Base-by-base conservation (phyloP, 257 asterid genomes). In the Nicotiana obtusifolia region DNA sequence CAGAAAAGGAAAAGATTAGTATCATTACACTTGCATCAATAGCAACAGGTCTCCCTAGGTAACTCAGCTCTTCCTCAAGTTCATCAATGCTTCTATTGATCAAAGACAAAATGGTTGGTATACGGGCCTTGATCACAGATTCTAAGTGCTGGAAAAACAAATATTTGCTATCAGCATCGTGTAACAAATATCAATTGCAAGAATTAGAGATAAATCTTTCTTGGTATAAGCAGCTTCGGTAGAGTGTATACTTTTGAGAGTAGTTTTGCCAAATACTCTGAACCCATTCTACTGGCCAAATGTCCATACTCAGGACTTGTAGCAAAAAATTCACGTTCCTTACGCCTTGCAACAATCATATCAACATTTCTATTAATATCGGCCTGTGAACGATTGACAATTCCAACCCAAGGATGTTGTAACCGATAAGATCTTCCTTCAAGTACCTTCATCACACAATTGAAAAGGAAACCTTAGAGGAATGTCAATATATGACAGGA, bases 331-430 rank as follows among this genome's bases (percentile, higher is more conserved):
- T 86, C 89, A 16, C 84, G 81, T 83, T 88, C 89, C 80, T 52
- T 86, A 3, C 26, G 82, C 80, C 91, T 81, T 76, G 91, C 86
- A 35, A 77, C 80, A 52, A 83, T 80, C 88, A 88, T 88, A 73
- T 84, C 86, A 78, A 84, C 80, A 17, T 84, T 81, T 83, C 59
- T 86, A 76, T 88, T 88, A 49, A 88, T 80, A 83, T 88, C 91
- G 73, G 86, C 88, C 80, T 88, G 89, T 59, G 91, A 88, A 20
- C 89, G 89, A 79, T 86, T 88, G 77, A 88, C 91, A 31, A 86
- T 82, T 81, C 91, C 91, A 81, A 88, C 89, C 91, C 91, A 88
- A 26, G 88, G 89, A 83, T 84, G 84, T 84, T 86, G 85, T 77
- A 88, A 68, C 24, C 84, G 84, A 41, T 86, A 88, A 6, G 88